Base-by-base conservation (phyloP, 2,329 filamentous ascomycete species). In the Helotiales sp. region DNA sequence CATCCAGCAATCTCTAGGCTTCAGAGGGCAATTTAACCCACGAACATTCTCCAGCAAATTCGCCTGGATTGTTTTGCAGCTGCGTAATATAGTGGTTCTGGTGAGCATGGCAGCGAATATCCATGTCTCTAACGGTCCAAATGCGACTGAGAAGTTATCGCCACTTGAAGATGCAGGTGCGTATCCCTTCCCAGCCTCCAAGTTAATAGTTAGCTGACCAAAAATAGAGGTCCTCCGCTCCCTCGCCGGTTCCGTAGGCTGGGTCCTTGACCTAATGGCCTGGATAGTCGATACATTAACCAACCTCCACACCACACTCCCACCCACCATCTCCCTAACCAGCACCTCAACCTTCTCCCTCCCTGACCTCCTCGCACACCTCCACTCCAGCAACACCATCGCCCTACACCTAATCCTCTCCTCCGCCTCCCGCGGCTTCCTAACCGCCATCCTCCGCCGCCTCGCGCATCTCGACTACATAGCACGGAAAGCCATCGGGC, bases 1-100 rank as follows among this genome's bases (percentile, higher is more conserved):
- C 74, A 87, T 96, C 30, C 89, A 96, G 75, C 90, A 92, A 65
- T 89, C 92, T 61, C 81, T 97, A 10, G 92, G 91, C 3, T 94
- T 91, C 76, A 85, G 84, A 50, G 89, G 89, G 15, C 87, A 89
- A 71, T 83, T 84, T 65, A 81, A 84, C 40, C 80, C 85, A 7
- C 87, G 92, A 22, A 86, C 83, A 3, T 87, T 94, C 49, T 83
- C 86, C 61, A 89, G 91, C 69, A 93, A 93, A 76, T 86, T 95
- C 69, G 87, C 93, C 6, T 92, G 90, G 85, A 80, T 92, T 13
- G 86, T 90, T 58, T 81, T 97, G 15, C 92, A 93, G 73, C 82
- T 95, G 61, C 88, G 93, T 50, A 91, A 92, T 71, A 87, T 89
- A 79, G 81, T 89, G 77, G 83, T 91, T 79, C 79, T 91, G 77